These are phyloP conservation scores for Sclerotinia glacialis DNA, from an alignment of 2,329 filamentous ascomycete genomes.

Conservation along the genomic window DNA sequence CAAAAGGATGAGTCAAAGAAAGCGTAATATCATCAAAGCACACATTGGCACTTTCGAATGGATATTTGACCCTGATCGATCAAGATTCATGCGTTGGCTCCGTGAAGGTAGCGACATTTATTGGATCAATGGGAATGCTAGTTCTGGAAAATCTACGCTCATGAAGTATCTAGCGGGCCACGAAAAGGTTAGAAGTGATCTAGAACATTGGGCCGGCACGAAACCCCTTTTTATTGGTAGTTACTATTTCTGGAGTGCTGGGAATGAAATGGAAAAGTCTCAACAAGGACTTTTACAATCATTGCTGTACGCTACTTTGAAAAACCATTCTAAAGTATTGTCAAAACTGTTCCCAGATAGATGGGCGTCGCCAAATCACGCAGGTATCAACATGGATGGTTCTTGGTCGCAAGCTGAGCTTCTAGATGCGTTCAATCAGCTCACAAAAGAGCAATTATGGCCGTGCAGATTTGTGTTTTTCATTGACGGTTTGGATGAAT, in stretches of 20 bases:
- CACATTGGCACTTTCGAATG: constrained; percentile 3
- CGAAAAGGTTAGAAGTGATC: constrained; percentile 22
- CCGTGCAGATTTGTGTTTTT: not conserved
- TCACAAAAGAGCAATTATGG: not conserved
- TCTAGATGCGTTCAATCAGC: not conserved
- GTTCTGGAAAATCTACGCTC: constrained; percentile 27
- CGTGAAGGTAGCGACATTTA: constrained; percentile 16
- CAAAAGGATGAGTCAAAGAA: not conserved
- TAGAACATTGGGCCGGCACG: constrained; percentile 34
- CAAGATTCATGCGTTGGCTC: constrained; percentile 24
- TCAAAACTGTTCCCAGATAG: constrained; percentile 11
- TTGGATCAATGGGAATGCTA: constrained; percentile 31
- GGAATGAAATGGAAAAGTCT: constrained; percentile 32
- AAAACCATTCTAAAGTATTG: constrained; percentile 1
- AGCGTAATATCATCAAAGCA: not conserved
- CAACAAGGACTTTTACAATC: constrained; percentile 24
- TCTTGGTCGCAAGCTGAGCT: not conserved
- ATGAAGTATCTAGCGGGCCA: constrained; percentile 27
- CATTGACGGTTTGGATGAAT: constrained; percentile 13
- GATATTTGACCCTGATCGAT: not conserved
- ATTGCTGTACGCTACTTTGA: constrained; percentile 20
- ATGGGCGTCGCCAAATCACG: not conserved
- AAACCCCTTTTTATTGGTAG: constrained; percentile 35
- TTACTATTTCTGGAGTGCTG: constrained; percentile 49
- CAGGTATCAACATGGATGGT: not conserved